Base-by-base conservation (phyloP, 1,139 yeast genomes). In the Lodderomyces beijingensis region DNA sequence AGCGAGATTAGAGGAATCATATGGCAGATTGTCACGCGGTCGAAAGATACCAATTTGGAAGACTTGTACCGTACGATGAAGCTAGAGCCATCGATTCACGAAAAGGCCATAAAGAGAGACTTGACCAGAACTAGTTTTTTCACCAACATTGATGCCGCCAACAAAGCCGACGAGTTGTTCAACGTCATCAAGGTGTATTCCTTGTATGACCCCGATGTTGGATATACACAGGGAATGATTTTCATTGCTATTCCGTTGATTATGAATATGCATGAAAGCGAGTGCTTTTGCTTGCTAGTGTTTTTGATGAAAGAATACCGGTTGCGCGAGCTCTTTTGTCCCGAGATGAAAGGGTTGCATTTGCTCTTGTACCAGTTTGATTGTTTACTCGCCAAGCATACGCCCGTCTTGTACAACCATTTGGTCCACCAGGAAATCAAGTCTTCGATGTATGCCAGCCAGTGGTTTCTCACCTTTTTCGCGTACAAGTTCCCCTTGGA, bases 151-250 rank as follows among this genome's bases (percentile, higher is more conserved):
- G 70, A 70, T 26, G 74, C 72, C 41, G 66, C 68, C 27, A 61
- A 63, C 39, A 68, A 68, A 45, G 57, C 64, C 4, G 78, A 72
- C 28, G 79, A 86, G 30, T 60, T 91, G 25, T 84, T 68, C 52
- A 77, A 79, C 40, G 80, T 91, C 21, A 75, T 91, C 43, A 85
- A 84, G 51, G 89, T 89, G 0, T 91, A 89, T 57, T 79, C 93
- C 14, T 61, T 87, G 33, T 83, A 78, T 54, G 97, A 91, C 51
- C 80, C 86, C 1, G 96, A 88, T 36, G 96, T 91, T 25, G 98
- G 98, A 0, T 91, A 91, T 52, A 91, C 96, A 1, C 97, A 91
- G 56, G 97, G 98, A 5, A 87, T 91, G 96, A 95, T 93, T 2
- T 89, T 91, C 50, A 75, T 91, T 28, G 75, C 87, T 0, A 88